Evolutionary conservation across 2,329 filamentous ascomycete genomes (phyloP).

Genomic region (Diplocarpon rosae): DNA sequence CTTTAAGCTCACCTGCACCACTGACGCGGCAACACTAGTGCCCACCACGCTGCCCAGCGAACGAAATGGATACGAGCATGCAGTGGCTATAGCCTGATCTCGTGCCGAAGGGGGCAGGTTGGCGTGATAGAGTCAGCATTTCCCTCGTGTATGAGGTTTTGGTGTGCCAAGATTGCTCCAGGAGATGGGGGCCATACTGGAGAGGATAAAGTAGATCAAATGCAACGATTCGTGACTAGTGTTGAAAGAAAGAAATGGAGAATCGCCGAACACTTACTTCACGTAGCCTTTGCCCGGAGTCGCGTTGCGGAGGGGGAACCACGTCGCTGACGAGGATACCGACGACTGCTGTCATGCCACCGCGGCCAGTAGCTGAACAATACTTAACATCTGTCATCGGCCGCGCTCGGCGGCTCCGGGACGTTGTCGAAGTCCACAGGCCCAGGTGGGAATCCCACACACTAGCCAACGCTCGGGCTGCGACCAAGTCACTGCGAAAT

Average conservation of each 20-base stretch:
- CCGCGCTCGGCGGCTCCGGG: too few species aligned
- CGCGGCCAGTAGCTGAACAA: constrained; percentile 50
- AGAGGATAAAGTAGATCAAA: constrained; percentile 28
- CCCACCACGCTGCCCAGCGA: constrained; percentile 62
- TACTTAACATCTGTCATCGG: neutral
- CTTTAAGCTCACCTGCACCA: constrained; percentile 59
- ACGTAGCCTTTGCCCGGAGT: constrained; percentile 61
- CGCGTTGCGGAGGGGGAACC: constrained; percentile 56
- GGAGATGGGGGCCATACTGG: constrained; percentile 17
- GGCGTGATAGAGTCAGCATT: too few species aligned
- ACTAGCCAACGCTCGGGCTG: constrained; percentile 41
- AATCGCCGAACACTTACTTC: constrained; percentile 60
- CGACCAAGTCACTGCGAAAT: constrained; percentile 55
- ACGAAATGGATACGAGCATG: constrained; percentile 73
- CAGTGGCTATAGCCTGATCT: constrained; percentile 65
- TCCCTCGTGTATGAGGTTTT: too few species aligned
- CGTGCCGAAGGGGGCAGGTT: constrained; percentile 31
- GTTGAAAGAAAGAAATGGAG: constrained; percentile 39
- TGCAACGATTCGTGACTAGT: too few species aligned
- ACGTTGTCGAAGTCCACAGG: too few species aligned
- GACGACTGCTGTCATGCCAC: constrained; percentile 60
- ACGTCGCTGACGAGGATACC: constrained; percentile 62
- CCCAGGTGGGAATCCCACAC: neutral
- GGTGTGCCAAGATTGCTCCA: too few species aligned
- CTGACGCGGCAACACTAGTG: constrained; percentile 51